Base-by-base conservation (phyloP, 441 rosid species). In the Pelargonium myrrhifolium region DNA sequence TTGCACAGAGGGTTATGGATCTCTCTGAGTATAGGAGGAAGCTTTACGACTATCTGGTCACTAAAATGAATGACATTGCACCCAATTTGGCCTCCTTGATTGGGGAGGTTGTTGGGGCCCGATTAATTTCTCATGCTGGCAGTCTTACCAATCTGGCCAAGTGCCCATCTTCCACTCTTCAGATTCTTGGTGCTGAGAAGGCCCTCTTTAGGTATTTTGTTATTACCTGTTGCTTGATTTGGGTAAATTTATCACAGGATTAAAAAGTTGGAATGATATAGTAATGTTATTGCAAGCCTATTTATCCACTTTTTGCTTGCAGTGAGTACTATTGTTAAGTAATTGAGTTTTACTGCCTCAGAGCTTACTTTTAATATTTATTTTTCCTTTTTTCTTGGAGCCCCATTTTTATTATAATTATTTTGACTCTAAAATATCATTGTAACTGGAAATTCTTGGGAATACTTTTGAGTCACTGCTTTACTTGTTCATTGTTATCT, bases 111-210 rank as follows among this genome's bases (percentile, higher is more conserved):
- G 96, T 92, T 3, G 99, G 88, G 63, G 99, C 98, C 51, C 90
- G 99, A 31, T 71, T 92, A 80, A 92, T 92, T 65, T 90, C 98
- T 55, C 99, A 92, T 83, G 99, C 96, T 66, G 99, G 99, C 35
- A 95, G 98, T 86, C 92, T 92, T 66, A 87, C 96, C 11, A 95
- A 92, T 82, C 88, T 92, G 77, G 98, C 99, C 2, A 95, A 92
- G 66, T 88, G 95, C 83, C 96, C 99, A 72, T 92, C 98, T 77
- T 90, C 97, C 17, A 95, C 99, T 49, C 96, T 95, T 79, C 98
- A 92, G 84, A 90, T 95, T 68, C 98, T 90, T 67, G 98, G 97
- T 61, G 99, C 97, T 1, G 98, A 92, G 81, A 95, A 90, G 78
- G 99, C 97, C 9, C 89, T 94, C 62, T 94, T 94, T 85, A 92